Evolutionary conservation across 2,329 filamentous ascomycete species (phyloP), one percentile per base, ranked within the genome.

Genomic region (Alternaria sp.): DNA sequence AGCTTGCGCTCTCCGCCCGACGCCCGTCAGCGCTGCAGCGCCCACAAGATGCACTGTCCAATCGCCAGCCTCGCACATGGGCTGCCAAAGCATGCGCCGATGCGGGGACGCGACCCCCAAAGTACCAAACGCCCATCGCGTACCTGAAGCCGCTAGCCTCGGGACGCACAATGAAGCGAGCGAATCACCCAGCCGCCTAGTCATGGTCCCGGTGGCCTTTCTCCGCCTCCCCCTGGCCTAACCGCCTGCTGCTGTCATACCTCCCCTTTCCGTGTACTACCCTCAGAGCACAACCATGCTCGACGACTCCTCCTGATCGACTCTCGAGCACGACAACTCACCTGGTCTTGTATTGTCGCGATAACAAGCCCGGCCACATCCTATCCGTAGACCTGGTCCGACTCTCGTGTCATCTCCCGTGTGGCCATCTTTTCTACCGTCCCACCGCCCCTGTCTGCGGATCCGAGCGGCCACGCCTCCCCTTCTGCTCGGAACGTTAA

Each of bases 101-200:
- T 24, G 61, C 63, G 65, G 58, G 65, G 63, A 51, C 24, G 54
- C 51, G 46, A 52, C 46, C 37, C 37, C 40, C 44, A 44, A 55
- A 56, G 54, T 37, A 57, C 57, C 56, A 61, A 62, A 63, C 62
- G 60, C 62, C 60, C 56, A 59, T 58, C 46, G 63, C 60, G 23
- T 57, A 56, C 58, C 46, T 64, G 60, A 67, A 60, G 60, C 62
- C 66, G 67, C 67, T 68, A 69, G 46, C n/a, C 39, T 54, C 58
- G 60, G 62, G 40, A 63, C 11, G 45, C 50, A 48, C 46, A 51
- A 48, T 40, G 44, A 68, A 62, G 60, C 67, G 63, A 65, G 58
- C 67, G 48, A 67, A 65, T 67, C 61, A 62, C 46, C 56, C 55
- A 57, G 37, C 41, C 41, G 36, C 54, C 52, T 39, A 50, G 58